Percentiles rank a stretch among this genome's conserved stretches.
Conservation (phyloP, 352 stramenopile genomes). For the Pythium coloratum region DNA sequence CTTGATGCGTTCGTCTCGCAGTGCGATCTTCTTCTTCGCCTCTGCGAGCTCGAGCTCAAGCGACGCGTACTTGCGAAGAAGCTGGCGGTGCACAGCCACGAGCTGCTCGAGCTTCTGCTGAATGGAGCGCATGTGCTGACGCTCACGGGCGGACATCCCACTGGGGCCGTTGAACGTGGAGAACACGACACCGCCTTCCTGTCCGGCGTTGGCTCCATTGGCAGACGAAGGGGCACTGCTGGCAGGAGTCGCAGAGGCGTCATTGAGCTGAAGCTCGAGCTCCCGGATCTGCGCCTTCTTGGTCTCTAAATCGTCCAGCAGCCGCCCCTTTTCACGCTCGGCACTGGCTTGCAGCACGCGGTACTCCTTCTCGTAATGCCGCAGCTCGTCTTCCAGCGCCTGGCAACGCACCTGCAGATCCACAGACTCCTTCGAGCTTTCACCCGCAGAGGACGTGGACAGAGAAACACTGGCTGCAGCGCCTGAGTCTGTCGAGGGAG, state of each 20-base stretch:
- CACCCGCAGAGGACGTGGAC: constrained; percentile 28
- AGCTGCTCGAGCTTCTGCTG: constrained; percentile 91
- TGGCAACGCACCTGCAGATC: constrained; percentile 53
- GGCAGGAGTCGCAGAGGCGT: constrained; percentile 18
- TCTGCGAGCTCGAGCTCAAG: constrained; percentile 88
- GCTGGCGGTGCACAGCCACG: constrained; percentile 86
- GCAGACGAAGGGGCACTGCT: background rate
- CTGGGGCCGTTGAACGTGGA: constrained; percentile 34
- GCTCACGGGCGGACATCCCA: constrained; percentile 76
- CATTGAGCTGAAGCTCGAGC: constrained; percentile 58
- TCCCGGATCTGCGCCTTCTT: constrained; percentile 64
- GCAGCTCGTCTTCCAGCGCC: constrained; percentile 57
- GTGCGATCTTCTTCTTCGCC: constrained; percentile 85
- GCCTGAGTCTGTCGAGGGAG: background rate
- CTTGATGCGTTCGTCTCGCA: constrained; percentile 90
- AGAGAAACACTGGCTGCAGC: background rate
- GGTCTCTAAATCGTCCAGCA: constrained; percentile 68
- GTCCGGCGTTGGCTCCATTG: background rate
- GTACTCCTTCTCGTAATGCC: constrained; percentile 75
- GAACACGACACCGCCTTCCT: constrained; percentile 2
- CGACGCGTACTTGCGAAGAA: constrained; percentile 90
- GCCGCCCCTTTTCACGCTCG: constrained; percentile 58
- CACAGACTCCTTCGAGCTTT: constrained; percentile 45
- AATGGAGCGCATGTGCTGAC: constrained; percentile 87
- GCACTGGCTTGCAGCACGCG: constrained; percentile 49